phyloP scores from a whole-genome alignment of 257 asterid species.

The Striga asiatica region DNA sequence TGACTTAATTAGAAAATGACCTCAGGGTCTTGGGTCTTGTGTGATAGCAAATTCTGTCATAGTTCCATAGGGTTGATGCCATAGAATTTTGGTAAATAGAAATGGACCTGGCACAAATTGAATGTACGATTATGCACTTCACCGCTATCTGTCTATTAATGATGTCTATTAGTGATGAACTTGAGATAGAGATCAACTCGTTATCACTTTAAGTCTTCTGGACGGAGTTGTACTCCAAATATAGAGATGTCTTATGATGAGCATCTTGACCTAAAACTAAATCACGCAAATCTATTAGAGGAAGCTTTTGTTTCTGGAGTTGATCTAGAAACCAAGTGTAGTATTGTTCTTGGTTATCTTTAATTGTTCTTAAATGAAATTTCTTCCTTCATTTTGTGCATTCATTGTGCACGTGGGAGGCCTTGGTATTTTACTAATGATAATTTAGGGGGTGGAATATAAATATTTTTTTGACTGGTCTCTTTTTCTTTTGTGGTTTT shows the following conservation, averaged over 20 bases:
- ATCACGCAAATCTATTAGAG: background rate
- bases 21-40: background rate
- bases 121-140: background rate
- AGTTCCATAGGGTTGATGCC: background rate
- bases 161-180: background rate
- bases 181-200: background rate
- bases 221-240: background rate
- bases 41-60: background rate
- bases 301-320: background rate
- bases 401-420: background rate
- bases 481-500: background rate
- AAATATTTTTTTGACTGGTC: background rate
- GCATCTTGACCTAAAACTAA: conserved; percentile 4
- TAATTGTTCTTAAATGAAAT: background rate
- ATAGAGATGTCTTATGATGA: background rate
- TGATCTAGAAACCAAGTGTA: background rate
- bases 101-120: background rate
- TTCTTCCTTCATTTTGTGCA: background rate
- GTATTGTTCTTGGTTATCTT: background rate
- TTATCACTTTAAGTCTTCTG: background rate
- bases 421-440: too few relatives aligned
- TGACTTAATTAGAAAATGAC: background rate
- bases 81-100: background rate
- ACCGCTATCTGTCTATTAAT: too few relatives aligned
- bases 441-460: background rate